Evolutionary conservation across 2,329 filamentous ascomycete genomes (phyloP).

Genomic region (Monosporascus sp.): DNA sequence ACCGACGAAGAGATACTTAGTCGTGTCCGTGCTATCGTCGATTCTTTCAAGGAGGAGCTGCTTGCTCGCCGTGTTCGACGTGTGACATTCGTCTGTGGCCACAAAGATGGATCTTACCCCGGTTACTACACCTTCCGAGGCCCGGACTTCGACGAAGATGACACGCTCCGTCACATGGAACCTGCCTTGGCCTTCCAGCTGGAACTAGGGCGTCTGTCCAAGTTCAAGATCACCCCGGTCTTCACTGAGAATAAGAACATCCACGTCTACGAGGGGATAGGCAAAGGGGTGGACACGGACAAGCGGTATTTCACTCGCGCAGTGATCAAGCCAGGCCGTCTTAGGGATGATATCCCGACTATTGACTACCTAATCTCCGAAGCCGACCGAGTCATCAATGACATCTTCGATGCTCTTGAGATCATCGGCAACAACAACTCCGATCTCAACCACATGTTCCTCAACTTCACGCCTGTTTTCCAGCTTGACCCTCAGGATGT

Average conservation of each 20-base stretch:
- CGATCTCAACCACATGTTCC: conserved; percentile 99
- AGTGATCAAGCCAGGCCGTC: conserved; percentile 86
- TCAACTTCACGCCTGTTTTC: conserved; percentile 98
- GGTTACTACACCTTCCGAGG: conserved; percentile 99
- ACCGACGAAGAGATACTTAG: conserved; percentile 76
- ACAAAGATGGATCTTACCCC: conserved; percentile 88
- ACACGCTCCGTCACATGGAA: conserved; percentile 94
- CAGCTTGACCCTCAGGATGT: conserved; percentile 84
- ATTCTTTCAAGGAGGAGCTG: conserved; percentile 79
- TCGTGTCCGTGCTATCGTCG: conserved; percentile 70
- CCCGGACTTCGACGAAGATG: conserved; percentile 81
- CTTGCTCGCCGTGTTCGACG: conserved; percentile 77
- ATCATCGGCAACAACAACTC: conserved; percentile 99
- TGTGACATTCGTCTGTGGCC: conserved; percentile 92
- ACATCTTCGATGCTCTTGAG: conserved; percentile 95
- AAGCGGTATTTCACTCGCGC: conserved; percentile 98
- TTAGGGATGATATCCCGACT: conserved; percentile 97
- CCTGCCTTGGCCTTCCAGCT: conserved; percentile 97
- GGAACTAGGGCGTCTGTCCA: conserved; percentile 86
- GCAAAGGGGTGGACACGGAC: conserved; percentile 91
- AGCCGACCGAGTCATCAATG: conserved; percentile 92
- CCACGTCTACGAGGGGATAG: conserved; percentile 94
- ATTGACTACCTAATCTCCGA: conserved; percentile 97
- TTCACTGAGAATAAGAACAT: conserved; percentile 99
- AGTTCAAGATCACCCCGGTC: conserved; percentile 97